Conservation (phyloP, 768 basidiomycete genomes). For the Lyophyllum semitale region DNA sequence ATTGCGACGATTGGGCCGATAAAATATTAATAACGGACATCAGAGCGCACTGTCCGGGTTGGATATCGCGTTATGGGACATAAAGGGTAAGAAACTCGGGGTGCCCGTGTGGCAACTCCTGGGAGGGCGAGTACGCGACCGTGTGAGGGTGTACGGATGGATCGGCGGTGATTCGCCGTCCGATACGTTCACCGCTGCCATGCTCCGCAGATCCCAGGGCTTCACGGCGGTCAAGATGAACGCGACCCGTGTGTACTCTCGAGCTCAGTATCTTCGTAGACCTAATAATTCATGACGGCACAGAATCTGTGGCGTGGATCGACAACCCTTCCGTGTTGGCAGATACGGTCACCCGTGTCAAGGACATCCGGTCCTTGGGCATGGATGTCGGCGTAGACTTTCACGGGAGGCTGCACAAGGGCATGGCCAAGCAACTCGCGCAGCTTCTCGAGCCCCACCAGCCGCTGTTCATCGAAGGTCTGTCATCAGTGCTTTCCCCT, state of each 20-base stretch:
- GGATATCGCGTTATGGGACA: constrained; percentile 76
- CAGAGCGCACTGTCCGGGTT: constrained; percentile 59
- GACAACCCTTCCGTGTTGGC: constrained; percentile 58
- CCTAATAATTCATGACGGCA: neutral
- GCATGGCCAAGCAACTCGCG: constrained; percentile 70
- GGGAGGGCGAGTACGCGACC: constrained; percentile 68
- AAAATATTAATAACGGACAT: neutral
- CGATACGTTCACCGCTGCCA: constrained; percentile 56
- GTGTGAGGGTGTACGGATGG: constrained; percentile 60
- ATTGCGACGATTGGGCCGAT: neutral
- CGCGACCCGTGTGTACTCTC: constrained; percentile 53
- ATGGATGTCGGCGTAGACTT: constrained; percentile 72
- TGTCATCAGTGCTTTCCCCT: neutral
- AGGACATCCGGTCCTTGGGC: constrained; percentile 51
- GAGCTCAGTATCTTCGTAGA: neutral
- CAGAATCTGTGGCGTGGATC: constrained; percentile 52
- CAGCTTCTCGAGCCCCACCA: constrained; percentile 57
- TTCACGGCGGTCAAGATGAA: constrained; percentile 80
- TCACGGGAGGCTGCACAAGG: constrained; percentile 69
- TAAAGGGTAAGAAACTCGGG: constrained; percentile 77
- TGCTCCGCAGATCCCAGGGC: constrained; percentile 56
- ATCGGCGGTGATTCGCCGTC: constrained; percentile 56
- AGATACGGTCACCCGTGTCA: constrained; percentile 53
- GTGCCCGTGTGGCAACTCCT: constrained; percentile 66
- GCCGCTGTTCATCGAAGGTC: constrained; percentile 69